Conservation (phyloP, 305 asterid species). For the Fraxinus velutina region DNA sequence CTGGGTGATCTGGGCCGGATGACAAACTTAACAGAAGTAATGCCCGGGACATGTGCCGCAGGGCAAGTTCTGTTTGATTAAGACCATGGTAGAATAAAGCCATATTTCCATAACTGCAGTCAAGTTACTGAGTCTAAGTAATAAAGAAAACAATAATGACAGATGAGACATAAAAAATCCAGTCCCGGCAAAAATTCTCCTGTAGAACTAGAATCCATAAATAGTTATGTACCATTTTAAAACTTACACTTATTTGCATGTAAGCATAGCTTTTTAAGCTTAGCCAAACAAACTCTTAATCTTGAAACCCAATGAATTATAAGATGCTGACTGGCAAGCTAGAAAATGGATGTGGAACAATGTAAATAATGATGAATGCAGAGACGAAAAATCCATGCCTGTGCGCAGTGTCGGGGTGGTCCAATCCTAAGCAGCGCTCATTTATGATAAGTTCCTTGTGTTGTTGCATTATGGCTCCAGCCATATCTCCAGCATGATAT, state of each 20-base stretch:
- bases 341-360: background rate
- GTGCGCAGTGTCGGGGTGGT: conserved; percentile 99
- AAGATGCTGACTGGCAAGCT: background rate
- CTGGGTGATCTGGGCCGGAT: conserved; percentile 97
- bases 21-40: conserved; percentile 73
- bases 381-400: conserved; percentile 44
- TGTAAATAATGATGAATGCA: background rate
- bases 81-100: conserved; percentile 94
- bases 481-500: conserved; percentile 98
- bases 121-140: background rate
- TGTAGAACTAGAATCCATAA: background rate
- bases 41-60: conserved; percentile 90
- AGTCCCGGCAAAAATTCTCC: background rate
- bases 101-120: conserved; percentile 92
- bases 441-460: conserved; percentile 95
- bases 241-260: background rate
- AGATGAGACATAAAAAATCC: background rate
- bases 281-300: background rate
- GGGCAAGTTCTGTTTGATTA: conserved; percentile 89
- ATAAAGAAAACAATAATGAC: background rate
- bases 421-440: conserved; percentile 94
- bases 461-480: conserved; percentile 93
- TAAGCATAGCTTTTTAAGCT: background rate
- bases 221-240: background rate
- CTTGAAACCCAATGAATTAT: background rate